phyloP scores from a whole-genome alignment of 2,329 filamentous ascomycete species.

The Fusarium tuaranense region DNA sequence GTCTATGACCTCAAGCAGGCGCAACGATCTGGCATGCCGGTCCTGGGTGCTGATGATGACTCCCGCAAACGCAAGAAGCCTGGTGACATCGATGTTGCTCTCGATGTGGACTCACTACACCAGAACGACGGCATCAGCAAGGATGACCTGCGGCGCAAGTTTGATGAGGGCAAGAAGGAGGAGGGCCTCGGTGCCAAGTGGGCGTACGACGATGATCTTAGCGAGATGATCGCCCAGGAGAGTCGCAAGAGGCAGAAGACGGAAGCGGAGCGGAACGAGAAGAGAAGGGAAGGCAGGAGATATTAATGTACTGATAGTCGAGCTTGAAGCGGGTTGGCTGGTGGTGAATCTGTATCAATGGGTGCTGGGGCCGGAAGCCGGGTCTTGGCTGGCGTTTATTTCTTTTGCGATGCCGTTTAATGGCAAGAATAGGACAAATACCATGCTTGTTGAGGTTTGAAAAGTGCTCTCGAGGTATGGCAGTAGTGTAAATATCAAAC shows the following conservation, averaged over 20 bases:
- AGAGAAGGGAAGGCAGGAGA: conserved; percentile 68
- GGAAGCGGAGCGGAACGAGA: conserved; percentile 81
- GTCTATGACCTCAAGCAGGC: conserved; percentile 82
- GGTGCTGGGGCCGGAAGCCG: conserved; percentile 26
- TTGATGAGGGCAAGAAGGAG: conserved; percentile 77
- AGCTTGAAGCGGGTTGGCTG: not conserved
- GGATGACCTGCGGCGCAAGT: conserved; percentile 83
- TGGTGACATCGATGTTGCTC: conserved; percentile 91
- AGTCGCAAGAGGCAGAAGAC: conserved; percentile 90
- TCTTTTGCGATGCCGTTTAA: conserved; percentile 31
- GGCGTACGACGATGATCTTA: conserved; percentile 87
- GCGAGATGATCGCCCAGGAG: conserved; percentile 95
- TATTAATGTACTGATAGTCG: conserved; percentile 50
- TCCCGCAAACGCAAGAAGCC: conserved; percentile 91
- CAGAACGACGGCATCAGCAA: conserved; percentile 83
- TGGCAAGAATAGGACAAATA: conserved; percentile 39
- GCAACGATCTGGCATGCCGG: conserved; percentile 68
- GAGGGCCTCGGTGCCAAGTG: conserved; percentile 77
- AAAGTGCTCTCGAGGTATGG: conserved; percentile 3
- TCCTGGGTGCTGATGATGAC: conserved; percentile 85
- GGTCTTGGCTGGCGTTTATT: conserved; percentile 38
- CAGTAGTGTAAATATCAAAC: conserved; percentile 42
- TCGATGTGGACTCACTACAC: conserved; percentile 85
- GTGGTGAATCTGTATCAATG: conserved; percentile 28
- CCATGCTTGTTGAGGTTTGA: conserved; percentile 34